Conservation (phyloP, 441 rosid species). For the Erodium trifolium region DNA sequence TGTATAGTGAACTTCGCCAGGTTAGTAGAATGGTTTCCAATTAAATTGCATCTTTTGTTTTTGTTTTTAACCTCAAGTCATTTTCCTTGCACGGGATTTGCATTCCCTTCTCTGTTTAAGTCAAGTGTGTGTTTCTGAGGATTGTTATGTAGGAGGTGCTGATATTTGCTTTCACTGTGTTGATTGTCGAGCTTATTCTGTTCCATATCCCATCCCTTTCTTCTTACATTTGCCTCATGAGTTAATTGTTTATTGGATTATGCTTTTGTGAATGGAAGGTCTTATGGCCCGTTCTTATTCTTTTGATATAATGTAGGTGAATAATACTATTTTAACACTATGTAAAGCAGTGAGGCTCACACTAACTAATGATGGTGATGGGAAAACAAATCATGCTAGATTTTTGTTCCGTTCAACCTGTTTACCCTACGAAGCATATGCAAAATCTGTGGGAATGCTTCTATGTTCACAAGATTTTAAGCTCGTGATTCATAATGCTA, state of each 20-base stretch:
- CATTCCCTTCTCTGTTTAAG: too few relatives aligned
- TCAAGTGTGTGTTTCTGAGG: too few relatives aligned
- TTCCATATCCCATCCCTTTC: too few relatives aligned
- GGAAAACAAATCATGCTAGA: conserved; percentile 21
- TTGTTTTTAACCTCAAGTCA: not conserved
- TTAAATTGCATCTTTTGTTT: not conserved
- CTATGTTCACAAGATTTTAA: conserved; percentile 49
- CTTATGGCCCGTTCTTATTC: conserved; percentile 2
- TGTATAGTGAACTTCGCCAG: conserved; percentile 88
- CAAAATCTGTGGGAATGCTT: conserved; percentile 44
- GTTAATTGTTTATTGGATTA: too few relatives aligned
- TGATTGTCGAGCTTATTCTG: too few relatives aligned
- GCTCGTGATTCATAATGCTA: conserved; percentile 46
- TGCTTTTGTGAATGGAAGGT: too few relatives aligned
- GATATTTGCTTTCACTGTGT: too few relatives aligned
- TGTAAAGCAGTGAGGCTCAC: conserved; percentile 66
- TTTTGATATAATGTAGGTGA: conserved; percentile 49
- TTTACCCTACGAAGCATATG: conserved; percentile 30
- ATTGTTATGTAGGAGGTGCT: too few relatives aligned
- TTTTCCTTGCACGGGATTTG: too few relatives aligned
- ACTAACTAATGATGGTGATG: conserved; percentile 25
- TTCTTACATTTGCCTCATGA: too few relatives aligned
- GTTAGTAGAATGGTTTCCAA: conserved; percentile 38
- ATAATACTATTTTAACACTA: conserved; percentile 49
- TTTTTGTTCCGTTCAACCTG: conserved; percentile 19